Conservation (phyloP, 257 asterid species). For the Solanum commersonii region DNA sequence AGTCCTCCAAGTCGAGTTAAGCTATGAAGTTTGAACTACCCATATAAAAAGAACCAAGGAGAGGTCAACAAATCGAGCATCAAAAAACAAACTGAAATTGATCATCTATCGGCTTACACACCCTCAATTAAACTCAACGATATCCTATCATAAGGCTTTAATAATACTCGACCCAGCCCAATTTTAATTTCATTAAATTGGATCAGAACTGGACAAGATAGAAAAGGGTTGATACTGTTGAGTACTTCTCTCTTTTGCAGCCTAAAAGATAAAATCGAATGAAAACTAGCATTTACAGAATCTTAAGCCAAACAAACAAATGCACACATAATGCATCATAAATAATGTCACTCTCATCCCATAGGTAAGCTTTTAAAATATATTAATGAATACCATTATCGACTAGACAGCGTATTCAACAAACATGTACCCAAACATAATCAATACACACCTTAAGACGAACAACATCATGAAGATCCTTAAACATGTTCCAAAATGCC, state of each 20-base stretch:
- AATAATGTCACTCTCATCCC: neutral
- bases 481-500: neutral
- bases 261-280: neutral
- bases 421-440: neutral
- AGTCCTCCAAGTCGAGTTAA: neutral
- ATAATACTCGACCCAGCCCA: neutral
- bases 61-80: neutral
- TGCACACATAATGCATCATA: neutral
- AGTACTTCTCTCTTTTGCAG: neutral
- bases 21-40: neutral
- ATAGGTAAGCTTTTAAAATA: neutral
- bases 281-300: neutral
- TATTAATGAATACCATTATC: neutral
- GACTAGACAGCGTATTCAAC: neutral
- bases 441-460: neutral
- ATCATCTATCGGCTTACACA: neutral
- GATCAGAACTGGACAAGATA: neutral
- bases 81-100: neutral
- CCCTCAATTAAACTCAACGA: neutral
- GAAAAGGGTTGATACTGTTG: neutral
- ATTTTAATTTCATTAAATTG: neutral
- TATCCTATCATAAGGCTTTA: neutral
- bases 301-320: neutral
- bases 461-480: neutral
- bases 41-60: neutral